Evolutionary conservation across 2,329 filamentous ascomycete species (phyloP).

Genomic region (Aspergillus neoniger): DNA sequence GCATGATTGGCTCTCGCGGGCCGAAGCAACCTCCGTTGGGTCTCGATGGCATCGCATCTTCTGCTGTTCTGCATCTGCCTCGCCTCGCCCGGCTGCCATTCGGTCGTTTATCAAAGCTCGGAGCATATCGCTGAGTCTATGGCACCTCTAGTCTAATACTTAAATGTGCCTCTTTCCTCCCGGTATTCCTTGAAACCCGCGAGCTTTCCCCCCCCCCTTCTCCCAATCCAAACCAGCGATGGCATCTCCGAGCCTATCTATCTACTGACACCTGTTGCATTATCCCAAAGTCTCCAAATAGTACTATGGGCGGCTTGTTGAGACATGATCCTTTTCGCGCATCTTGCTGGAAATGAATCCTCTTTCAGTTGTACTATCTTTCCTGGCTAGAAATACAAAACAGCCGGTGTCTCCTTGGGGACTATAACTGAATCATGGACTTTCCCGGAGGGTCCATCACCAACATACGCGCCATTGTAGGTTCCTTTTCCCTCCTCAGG

Average conservation of each 20-base stretch:
- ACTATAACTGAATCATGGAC: constrained; percentile 42
- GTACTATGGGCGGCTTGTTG: constrained; percentile 23
- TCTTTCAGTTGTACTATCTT: constrained; percentile 25
- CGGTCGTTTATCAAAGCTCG: not conserved
- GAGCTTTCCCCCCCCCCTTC: not conserved
- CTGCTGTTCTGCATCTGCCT: constrained; percentile 14
- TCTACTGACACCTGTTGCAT: constrained; percentile 20
- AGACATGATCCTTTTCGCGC: constrained; percentile 13
- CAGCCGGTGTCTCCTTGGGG: constrained; percentile 28
- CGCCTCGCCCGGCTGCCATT: constrained; percentile 6
- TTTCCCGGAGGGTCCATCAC: constrained; percentile 46
- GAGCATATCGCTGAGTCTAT: not conserved
- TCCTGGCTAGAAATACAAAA: constrained; percentile 30
- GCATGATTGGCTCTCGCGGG: constrained; percentile 35
- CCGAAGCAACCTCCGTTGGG: constrained; percentile 37
- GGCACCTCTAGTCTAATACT: not conserved
- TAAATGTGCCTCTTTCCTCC: constrained; percentile 4
- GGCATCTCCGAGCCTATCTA: constrained; percentile 21
- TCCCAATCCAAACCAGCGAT: constrained; percentile 14
- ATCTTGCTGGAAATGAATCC: constrained; percentile 39
- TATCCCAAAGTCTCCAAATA: constrained; percentile 18
- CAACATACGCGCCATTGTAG: constrained; percentile 46
- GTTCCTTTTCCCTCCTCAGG: constrained; percentile 20
- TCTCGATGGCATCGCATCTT: constrained; percentile 20
- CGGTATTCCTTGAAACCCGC: not conserved